These are phyloP conservation scores for Lactarius indigo DNA, from an alignment of 768 basidiomycete species.

Conservation along the genomic window DNA sequence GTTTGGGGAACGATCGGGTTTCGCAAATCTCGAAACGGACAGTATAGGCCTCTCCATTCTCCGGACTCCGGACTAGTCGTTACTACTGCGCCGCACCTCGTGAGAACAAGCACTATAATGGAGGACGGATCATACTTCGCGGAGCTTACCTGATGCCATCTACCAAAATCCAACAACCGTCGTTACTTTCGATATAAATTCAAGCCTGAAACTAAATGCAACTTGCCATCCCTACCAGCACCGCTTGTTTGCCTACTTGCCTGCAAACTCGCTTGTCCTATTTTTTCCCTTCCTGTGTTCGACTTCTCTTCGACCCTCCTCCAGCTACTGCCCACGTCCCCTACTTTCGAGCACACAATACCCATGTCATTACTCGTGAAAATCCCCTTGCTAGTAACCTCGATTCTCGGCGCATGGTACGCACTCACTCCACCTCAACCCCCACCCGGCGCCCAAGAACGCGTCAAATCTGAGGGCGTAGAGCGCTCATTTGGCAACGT, in stretches of 20 bases:
- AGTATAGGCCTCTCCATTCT: conserved; percentile 1
- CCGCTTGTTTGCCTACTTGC: not conserved
- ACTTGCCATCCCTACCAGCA: not conserved
- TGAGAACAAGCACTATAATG: not conserved
- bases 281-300: not conserved
- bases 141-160: conserved; percentile 3
- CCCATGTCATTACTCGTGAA: conserved; percentile 17
- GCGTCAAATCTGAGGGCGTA: conserved; percentile 14
- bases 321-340: not conserved
- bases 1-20: not conserved
- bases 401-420: conserved; percentile 17
- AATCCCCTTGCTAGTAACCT: conserved; percentile 7
- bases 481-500: conserved; percentile 23
- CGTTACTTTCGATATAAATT: not conserved
- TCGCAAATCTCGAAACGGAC: not conserved
- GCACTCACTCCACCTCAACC: conserved; percentile 25
- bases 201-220: not conserved
- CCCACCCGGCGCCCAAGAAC: conserved; percentile 11
- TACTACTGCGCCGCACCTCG: not conserved
- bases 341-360: not conserved
- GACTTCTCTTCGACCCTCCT: not conserved
- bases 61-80: not conserved
- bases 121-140: conserved; percentile 3
- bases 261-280: not conserved
- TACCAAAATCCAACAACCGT: not conserved